Percentiles rank a stretch among this genome's conserved stretches.
These are phyloP conservation scores for Puccinia sorghi DNA, from an alignment of 1,284 basidiomycete species.

Conservation along the genomic window DNA sequence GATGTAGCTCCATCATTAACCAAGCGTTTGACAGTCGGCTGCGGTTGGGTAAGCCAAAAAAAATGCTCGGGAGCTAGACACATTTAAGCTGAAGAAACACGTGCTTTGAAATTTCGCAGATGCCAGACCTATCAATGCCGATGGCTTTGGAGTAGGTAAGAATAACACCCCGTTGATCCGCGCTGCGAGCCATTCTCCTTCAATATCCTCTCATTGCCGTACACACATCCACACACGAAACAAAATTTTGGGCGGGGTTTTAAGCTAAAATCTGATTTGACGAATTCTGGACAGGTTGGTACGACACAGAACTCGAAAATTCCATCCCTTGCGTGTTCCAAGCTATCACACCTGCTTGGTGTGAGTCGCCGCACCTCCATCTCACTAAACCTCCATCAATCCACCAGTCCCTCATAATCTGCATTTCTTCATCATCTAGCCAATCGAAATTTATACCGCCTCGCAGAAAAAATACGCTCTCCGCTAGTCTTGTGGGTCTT, in stretches of 20 bases:
- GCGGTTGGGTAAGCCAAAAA: constrained; percentile 62
- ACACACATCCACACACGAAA: too few relatives aligned
- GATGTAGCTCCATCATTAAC: constrained; percentile 65
- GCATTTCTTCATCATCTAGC: constrained; percentile 68
- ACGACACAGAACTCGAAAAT: constrained; percentile 74
- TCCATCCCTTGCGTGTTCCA: constrained; percentile 53
- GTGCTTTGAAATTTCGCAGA: background rate
- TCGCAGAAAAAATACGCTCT: constrained; percentile 93
- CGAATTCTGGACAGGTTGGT: constrained; percentile 67
- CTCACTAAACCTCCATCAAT: too few relatives aligned
- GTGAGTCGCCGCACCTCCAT: background rate
- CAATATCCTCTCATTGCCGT: constrained; percentile 19
- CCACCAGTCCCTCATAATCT: background rate
- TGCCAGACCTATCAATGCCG: constrained; percentile 63
- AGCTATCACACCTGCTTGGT: constrained; percentile 52
- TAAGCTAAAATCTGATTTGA: too few relatives aligned
- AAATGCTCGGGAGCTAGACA: background rate
- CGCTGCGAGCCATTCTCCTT: constrained; percentile 44
- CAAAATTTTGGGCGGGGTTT: too few relatives aligned
- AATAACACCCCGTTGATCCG: constrained; percentile 55
- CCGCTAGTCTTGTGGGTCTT: constrained; percentile 79
- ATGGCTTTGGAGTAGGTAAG: constrained; percentile 93
- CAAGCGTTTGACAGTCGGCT: constrained; percentile 89
- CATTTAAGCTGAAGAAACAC: background rate
- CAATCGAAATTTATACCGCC: constrained; percentile 79